Percentiles rank a stretch among this genome's conserved stretches.
Evolutionary conservation across 352 stramenopile species (phyloP).

Genomic region (Phytophthora vignae): DNA sequence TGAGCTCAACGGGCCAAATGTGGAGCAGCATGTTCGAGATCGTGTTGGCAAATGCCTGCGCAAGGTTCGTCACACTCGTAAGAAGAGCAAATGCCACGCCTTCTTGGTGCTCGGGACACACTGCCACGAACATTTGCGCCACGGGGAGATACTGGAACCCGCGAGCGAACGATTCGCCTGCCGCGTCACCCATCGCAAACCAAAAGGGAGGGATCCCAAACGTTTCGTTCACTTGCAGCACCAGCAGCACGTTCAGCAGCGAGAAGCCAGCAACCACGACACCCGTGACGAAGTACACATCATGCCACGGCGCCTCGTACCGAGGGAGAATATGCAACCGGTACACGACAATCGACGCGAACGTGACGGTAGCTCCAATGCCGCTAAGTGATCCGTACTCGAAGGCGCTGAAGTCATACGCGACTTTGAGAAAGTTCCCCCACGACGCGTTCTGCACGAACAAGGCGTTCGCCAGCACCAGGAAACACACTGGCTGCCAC

Average conservation of each 20-base stretch:
- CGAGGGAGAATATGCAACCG: constrained; percentile 49
- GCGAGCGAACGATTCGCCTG: constrained; percentile 71
- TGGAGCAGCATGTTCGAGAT: constrained; percentile 81
- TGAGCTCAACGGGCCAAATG: constrained; percentile 77
- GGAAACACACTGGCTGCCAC: constrained; percentile 80
- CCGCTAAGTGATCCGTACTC: constrained; percentile 79
- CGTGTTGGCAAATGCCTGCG: constrained; percentile 73
- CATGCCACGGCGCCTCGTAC: constrained; percentile 62
- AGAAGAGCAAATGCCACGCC: constrained; percentile 81
- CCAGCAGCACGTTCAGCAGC: constrained; percentile 75
- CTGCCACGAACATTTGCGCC: constrained; percentile 78
- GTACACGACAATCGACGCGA: constrained; percentile 67
- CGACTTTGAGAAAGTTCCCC: constrained; percentile 83
- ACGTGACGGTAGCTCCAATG: constrained; percentile 74
- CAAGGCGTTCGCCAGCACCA: constrained; percentile 67
- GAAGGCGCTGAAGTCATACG: constrained; percentile 77
- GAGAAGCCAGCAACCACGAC: constrained; percentile 71
- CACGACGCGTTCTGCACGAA: constrained; percentile 82
- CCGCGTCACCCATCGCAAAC: constrained; percentile 78
- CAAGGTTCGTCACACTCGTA: constrained; percentile 79
- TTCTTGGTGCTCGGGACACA: constrained; percentile 80
- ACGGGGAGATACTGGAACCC: constrained; percentile 85
- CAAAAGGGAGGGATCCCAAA: constrained; percentile 74
- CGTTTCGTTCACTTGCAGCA: constrained; percentile 67
- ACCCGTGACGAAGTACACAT: constrained; percentile 71